phyloP scores from a whole-genome alignment of 371 early-diverging fungal genomes.

The Syncephalis plumigaleata region DNA sequence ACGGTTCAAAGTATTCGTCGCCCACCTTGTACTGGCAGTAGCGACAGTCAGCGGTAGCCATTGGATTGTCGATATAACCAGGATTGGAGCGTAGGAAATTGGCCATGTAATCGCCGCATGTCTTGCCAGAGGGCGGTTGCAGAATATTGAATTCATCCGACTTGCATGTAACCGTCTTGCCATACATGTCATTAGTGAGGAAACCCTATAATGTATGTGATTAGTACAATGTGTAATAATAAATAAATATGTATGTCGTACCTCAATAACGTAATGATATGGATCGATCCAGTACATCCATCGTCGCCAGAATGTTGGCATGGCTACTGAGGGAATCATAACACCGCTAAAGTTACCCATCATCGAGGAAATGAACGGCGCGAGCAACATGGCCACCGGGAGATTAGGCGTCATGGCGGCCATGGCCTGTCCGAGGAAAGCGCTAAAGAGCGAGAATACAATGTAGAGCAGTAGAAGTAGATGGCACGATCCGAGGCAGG shows the following conservation, averaged over 20 bases:
- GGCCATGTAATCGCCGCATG: conserved; percentile 39
- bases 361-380: conserved; percentile 52
- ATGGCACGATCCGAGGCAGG: conserved; percentile 24
- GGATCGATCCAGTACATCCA: conserved; percentile 74
- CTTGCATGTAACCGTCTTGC: conserved; percentile 28
- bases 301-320: conserved; percentile 56
- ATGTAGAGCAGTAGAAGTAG: conserved; percentile 42
- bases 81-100: conserved; percentile 26
- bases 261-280: conserved; percentile 55
- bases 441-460: conserved; percentile 39
- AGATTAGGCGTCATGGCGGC: conserved; percentile 41
- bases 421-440: conserved; percentile 54
- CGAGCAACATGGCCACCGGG: conserved; percentile 38
- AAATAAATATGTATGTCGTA: too few relatives aligned
- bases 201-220: conserved; percentile 16
- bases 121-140: conserved; percentile 32
- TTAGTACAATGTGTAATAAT: too few relatives aligned
- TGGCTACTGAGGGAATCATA: conserved; percentile 34
- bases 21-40: conserved; percentile 45
- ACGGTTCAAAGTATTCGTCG: conserved; percentile 28
- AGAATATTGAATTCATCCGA: conserved; percentile 23
- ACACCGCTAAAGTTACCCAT: conserved; percentile 57
- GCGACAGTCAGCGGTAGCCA: conserved; percentile 29
- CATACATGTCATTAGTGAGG: conserved; percentile 45
- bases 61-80: conserved; percentile 34